phyloP scores from a whole-genome alignment of 1,139 yeast species.

The Suhomyces guaymorum region DNA sequence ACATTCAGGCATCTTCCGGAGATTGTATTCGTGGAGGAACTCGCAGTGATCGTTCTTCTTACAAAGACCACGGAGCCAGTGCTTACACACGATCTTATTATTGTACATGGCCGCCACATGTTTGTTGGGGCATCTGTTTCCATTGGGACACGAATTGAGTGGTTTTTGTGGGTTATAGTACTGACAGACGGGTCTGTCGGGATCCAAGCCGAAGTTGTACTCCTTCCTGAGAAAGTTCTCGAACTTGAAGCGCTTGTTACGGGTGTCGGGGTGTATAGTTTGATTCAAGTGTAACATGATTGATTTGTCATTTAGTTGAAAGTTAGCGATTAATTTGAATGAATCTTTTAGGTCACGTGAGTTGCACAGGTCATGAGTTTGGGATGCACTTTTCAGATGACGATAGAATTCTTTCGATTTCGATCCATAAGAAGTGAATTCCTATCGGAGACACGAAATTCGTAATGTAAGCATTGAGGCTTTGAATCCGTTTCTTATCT shows the following conservation, averaged over 20 bases:
- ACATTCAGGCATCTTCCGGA: slow-evolving; percentile 97
- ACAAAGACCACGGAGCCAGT: slow-evolving; percentile 96
- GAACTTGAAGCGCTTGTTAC: slow-evolving; percentile 62
- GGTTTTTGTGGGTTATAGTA: slow-evolving; percentile 61
- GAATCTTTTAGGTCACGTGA: no score
- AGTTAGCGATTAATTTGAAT: no score
- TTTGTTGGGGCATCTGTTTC: slow-evolving; percentile 80
- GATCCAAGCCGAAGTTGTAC: slow-evolving; percentile 80
- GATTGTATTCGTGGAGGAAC: slow-evolving; percentile 90
- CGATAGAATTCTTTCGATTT: no score
- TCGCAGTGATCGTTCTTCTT: slow-evolving; percentile 97
- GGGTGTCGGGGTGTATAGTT: slow-evolving; percentile 45
- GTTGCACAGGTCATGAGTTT: no score
- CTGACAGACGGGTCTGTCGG: slow-evolving; percentile 88
- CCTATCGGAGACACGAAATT: no score
- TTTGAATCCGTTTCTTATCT: no score
- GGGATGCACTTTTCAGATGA: no score
- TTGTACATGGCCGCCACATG: slow-evolving; percentile 81
- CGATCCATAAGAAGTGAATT: no score
- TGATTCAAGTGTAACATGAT: slow-evolving; percentile 39
- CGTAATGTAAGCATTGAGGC: no score
- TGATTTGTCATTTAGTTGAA: background rate
- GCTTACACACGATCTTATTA: slow-evolving; percentile 90
- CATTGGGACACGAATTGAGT: slow-evolving; percentile 75
- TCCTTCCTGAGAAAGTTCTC: slow-evolving; percentile 82